phyloP scores from a whole-genome alignment of 768 basidiomycete species.

The Lactarius akahatsu region DNA sequence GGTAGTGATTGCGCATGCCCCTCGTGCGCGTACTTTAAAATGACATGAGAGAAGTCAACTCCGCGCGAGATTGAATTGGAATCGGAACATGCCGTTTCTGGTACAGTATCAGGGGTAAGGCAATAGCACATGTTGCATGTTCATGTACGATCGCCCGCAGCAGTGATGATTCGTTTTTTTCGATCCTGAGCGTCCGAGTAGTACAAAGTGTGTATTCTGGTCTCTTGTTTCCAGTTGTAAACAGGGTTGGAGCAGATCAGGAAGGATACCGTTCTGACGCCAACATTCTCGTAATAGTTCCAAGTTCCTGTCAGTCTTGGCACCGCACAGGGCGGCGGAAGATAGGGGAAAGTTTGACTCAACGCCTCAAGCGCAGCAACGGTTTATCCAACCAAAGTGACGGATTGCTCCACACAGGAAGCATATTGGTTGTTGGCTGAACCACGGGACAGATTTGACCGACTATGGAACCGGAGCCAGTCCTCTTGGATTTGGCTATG shows the following conservation, averaged over 20 bases:
- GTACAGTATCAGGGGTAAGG: slow-evolving; percentile 22
- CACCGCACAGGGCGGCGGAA: slow-evolving; percentile 4
- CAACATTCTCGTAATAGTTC: slow-evolving; percentile 9
- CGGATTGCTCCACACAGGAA: slow-evolving; percentile 8
- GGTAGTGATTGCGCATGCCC: slow-evolving; percentile 14
- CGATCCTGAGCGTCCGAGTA: slow-evolving; percentile 12
- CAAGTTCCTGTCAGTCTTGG: slow-evolving; percentile 9
- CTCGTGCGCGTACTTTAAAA: slow-evolving; percentile 1
- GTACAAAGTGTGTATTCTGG: background rate
- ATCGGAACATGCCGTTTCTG: slow-evolving; percentile 18
- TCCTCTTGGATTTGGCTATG: background rate
- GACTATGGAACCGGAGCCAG: slow-evolving; percentile 3
- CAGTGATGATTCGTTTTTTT: slow-evolving; percentile 17
- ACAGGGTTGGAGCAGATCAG: slow-evolving; percentile 1
- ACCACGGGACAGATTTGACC: slow-evolving; percentile 11
- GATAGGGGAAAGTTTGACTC: slow-evolving; percentile 21
- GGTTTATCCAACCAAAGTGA: slow-evolving; percentile 7
- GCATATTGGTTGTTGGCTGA: slow-evolving; percentile 6
- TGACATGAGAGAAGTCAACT: slow-evolving; percentile 18
- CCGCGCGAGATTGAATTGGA: slow-evolving; percentile 20
- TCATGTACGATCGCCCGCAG: slow-evolving; percentile 19
- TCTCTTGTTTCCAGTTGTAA: slow-evolving; percentile 18
- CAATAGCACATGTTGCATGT: slow-evolving; percentile 18
- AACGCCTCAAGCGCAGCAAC: slow-evolving; percentile 12
- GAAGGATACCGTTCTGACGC: slow-evolving; percentile 8